Base-by-base conservation (phyloP, 768 basidiomycete species). In the Termitomyces sp. region DNA sequence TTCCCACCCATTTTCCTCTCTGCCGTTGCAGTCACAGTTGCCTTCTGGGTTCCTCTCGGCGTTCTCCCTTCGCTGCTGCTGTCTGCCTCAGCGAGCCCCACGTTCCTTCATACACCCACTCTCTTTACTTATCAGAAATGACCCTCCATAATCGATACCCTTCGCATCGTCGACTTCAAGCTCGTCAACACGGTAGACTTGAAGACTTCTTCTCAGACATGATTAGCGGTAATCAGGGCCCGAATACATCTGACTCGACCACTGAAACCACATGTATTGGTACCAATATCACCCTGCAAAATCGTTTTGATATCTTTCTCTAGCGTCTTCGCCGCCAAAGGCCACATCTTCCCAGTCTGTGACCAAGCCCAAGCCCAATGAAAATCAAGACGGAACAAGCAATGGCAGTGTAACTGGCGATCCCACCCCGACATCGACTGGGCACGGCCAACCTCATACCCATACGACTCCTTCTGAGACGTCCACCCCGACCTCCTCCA, bases 71-170 rank as follows among this genome's bases (percentile, higher is more conserved):
- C 51, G 27, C 55, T 31, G 22, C 9, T 46, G 46, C n/a, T 50
- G 16, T 41, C 27, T 46, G 41, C 26, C 20, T 18, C 54, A 42
- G 37, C 47, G 56, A 61, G 41, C 54, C 53, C 53, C 60, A 63
- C 64, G 37, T 52, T 65, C 64, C 41, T 65, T 63, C 34, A 53
- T 39, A 56, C 22, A 22, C 22, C 32, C 54, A 61, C 59, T 50
- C 37, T 59, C 60, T 34, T 60, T 58, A 46, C 22, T 31, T 36
- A 53, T 46, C 43, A 42, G 46, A 22, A 56, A 71, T 69, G 70
- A 67, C 70, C 53, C 53, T 68, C 20, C 67, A 71, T 57, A 64
- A 70, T 46, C 69, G 68, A 61, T 60, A 57, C 31, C 55, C 59
- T 46, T 63, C 66, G 27, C 72, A 69, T 56, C 68, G 67, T 37